These are phyloP conservation scores for Chloris gayana DNA, from an alignment of 176 grass and related monocot genomes.

Conservation along the genomic window DNA sequence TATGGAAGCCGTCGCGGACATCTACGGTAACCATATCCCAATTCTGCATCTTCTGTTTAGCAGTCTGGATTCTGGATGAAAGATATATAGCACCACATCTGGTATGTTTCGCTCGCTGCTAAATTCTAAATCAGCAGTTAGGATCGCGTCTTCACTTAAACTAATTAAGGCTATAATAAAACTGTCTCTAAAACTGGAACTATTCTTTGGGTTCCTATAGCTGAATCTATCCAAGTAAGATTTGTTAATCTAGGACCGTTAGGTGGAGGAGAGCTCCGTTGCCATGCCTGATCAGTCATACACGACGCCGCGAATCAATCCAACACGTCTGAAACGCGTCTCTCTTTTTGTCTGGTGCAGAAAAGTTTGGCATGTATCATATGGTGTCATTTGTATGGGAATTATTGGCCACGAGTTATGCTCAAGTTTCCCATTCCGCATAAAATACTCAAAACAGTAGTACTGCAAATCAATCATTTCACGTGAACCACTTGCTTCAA, in stretches of 20 bases:
- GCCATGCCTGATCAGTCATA: slow-evolving; percentile 23
- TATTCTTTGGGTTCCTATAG: neutral
- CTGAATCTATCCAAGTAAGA: neutral
- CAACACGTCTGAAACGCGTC: neutral
- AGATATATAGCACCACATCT: too few species aligned
- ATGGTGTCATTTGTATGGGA: neutral
- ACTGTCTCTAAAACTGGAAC: neutral
- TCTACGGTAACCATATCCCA: slow-evolving; percentile 58
- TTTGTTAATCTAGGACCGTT: neutral
- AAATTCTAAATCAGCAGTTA: neutral
- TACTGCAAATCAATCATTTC: too few species aligned
- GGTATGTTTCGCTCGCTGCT: neutral
- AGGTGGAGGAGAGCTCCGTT: neutral
- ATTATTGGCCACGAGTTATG: slow-evolving; percentile 5
- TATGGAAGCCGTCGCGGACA: slow-evolving; percentile 80
- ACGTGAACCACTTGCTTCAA: too few species aligned
- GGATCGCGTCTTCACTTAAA: neutral
- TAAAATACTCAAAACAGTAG: too few species aligned
- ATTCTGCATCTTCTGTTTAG: neutral
- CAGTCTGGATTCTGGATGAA: neutral
- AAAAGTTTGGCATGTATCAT: neutral
- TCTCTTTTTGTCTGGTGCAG: slow-evolving; percentile 8
- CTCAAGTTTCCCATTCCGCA: too few species aligned
- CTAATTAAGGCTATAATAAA: neutral
- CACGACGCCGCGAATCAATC: neutral